These are phyloP conservation scores for Aspergillus carbonarius DNA, from an alignment of 2,329 filamentous ascomycete genomes.

Conservation along the genomic window DNA sequence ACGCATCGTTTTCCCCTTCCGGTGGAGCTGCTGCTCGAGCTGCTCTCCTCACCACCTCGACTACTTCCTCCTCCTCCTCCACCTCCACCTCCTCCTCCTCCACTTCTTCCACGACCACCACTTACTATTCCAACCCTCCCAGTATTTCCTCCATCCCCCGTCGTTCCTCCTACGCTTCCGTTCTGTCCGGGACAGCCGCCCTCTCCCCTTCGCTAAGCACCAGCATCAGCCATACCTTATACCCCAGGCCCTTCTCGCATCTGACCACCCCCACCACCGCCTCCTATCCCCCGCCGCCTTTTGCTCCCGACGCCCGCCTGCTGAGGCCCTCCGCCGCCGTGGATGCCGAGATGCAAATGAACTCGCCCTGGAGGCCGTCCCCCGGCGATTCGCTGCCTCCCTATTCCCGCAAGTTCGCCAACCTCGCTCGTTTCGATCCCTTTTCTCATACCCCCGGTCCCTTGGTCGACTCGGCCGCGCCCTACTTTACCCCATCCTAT, in stretches of 20 bases:
- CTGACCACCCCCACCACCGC: conserved; percentile 45
- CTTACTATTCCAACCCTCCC: conserved; percentile 31
- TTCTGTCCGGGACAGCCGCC: conserved; percentile 54
- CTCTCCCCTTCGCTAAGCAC: conserved; percentile 27
- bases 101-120: conserved; percentile 31
- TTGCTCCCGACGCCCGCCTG: conserved; percentile 33
- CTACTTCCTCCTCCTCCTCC: conserved; percentile 5
- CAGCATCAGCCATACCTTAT: conserved; percentile 20
- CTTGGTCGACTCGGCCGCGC: conserved; percentile 30
- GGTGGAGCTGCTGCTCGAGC: conserved; percentile 41
- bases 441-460: conserved; percentile 24
- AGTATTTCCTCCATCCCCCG: conserved; percentile 46
- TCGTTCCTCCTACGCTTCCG: conserved; percentile 62
- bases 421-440: conserved; percentile 31
- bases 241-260: conserved; percentile 53
- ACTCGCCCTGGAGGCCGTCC: conserved; percentile 48
- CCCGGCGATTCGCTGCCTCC: conserved; percentile 42
- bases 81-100: conserved; percentile 23
- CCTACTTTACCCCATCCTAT: conserved; percentile 75
- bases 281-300: conserved; percentile 38
- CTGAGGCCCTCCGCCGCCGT: conserved; percentile 41
- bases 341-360: conserved; percentile 52
- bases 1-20: conserved; percentile 43
- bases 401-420: conserved; percentile 50
- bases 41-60: conserved; percentile 2